A percentile compares a stretch with the other conserved stretches of the same genome.
Conservation (phyloP, 2,329 filamentous ascomycete species). For the Aspergillus terreus region DNA sequence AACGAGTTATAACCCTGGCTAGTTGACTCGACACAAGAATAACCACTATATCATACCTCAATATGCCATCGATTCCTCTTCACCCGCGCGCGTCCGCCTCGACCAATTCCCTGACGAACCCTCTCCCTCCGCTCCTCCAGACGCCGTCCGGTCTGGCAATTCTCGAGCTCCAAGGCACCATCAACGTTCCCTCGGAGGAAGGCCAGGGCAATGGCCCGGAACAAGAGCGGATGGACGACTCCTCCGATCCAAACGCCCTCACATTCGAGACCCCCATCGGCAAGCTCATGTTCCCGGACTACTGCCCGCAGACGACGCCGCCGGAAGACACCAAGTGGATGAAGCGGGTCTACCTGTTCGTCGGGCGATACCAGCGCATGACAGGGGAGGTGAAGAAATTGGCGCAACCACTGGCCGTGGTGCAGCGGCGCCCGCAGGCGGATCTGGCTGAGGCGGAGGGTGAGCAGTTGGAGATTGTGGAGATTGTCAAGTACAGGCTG, state of each 20-base stretch:
- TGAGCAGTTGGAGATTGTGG: slow-evolving; percentile 69
- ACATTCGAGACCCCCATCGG: slow-evolving; percentile 58
- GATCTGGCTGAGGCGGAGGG: slow-evolving; percentile 10
- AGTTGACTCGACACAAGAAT: too few species aligned
- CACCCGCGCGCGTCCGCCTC: slow-evolving; percentile 23
- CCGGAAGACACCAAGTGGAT: slow-evolving; percentile 69
- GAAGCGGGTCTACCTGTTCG: slow-evolving; percentile 82
- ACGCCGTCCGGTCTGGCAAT: slow-evolving; percentile 87
- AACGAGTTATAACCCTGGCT: too few species aligned
- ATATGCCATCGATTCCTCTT: slow-evolving; percentile 43
- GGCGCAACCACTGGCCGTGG: slow-evolving; percentile 71
- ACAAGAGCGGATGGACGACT: slow-evolving; percentile 9
- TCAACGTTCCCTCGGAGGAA: slow-evolving; percentile 64
- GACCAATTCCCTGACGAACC: slow-evolving; percentile 38
- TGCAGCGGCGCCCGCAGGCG: slow-evolving; percentile 53
- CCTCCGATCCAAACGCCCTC: slow-evolving; percentile 10
- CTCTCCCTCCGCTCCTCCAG: slow-evolving; percentile 77
- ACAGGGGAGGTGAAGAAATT: slow-evolving; percentile 89
- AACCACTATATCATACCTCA: neutral
- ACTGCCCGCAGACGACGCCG: slow-evolving; percentile 51
- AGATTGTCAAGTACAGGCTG: slow-evolving; percentile 83
- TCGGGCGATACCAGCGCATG: slow-evolving; percentile 84
- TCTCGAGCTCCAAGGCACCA: slow-evolving; percentile 85
- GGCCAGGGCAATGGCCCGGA: slow-evolving; percentile 27
- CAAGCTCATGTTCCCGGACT: slow-evolving; percentile 73